Conservation (phyloP, 2,329 filamentous ascomycete genomes). For the Aspergillus quadrilineatus region DNA sequence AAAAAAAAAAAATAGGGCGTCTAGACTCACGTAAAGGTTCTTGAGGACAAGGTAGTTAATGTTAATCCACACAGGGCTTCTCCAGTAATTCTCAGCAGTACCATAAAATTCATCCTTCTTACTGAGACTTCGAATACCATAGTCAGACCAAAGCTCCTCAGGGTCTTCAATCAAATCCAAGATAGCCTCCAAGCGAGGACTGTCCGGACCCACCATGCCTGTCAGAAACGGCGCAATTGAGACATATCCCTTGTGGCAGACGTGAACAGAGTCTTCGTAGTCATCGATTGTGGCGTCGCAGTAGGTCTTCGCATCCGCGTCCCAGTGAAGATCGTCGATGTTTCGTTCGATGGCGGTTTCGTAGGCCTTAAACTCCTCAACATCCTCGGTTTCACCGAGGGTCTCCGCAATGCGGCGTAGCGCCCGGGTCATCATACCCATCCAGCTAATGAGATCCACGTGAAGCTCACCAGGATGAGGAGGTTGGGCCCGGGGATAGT, state of each 20-base stretch:
- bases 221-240: constrained; percentile 90
- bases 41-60: constrained; percentile 88
- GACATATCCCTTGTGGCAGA: constrained; percentile 96
- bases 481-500: constrained; percentile 90
- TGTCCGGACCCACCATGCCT: constrained; percentile 72
- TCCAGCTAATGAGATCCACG: constrained; percentile 91
- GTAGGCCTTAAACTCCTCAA: constrained; percentile 67
- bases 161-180: constrained; percentile 77
- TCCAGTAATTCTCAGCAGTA: constrained; percentile 96
- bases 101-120: constrained; percentile 79
- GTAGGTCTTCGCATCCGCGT: constrained; percentile 73
- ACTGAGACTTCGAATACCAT: constrained; percentile 87
- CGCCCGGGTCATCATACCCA: constrained; percentile 92
- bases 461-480: constrained; percentile 95
- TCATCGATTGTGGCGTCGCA: constrained; percentile 95
- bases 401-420: constrained; percentile 75
- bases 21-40: constrained; percentile 67
- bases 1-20: background rate
- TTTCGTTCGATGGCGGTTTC: constrained; percentile 78
- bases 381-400: constrained; percentile 75
- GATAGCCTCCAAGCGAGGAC: constrained; percentile 70
- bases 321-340: constrained; percentile 92
- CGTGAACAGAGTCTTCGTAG: constrained; percentile 83
- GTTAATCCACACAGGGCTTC: constrained; percentile 90
- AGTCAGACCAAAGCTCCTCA: constrained; percentile 82